Evolutionary conservation across 345 rosid genomes (phyloP).

Genomic region (Trapa incisa): DNA sequence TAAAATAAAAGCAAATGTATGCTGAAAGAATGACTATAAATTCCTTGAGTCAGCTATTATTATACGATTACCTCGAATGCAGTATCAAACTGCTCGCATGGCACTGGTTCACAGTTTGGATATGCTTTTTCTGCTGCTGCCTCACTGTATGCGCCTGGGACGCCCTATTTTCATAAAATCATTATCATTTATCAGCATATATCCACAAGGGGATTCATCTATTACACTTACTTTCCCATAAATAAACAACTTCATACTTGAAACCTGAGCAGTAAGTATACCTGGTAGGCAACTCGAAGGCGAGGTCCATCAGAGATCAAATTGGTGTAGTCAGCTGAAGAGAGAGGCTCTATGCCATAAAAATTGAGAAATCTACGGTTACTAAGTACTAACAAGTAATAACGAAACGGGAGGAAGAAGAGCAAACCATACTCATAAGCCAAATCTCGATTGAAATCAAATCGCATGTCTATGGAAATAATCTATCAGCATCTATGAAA

Average conservation of each 20-base stretch:
- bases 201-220: conserved; percentile 6
- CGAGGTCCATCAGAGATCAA: conserved; percentile 49
- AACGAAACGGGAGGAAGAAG: not conserved
- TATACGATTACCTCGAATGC: conserved; percentile 59
- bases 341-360: conserved; percentile 51
- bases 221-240: not conserved
- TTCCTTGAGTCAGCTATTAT: not conserved
- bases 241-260: not conserved
- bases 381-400: not conserved
- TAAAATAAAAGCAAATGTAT: not conserved
- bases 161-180: conserved; percentile 37
- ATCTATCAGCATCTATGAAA: not conserved
- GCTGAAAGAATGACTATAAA: not conserved
- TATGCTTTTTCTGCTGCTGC: conserved; percentile 93
- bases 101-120: conserved; percentile 91
- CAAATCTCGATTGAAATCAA: not conserved
- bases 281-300: conserved; percentile 97
- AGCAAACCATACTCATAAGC: not conserved
- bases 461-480: not conserved
- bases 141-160: conserved; percentile 87
- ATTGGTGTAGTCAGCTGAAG: conserved; percentile 38
- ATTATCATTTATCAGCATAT: not conserved
- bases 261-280: conserved; percentile 8
- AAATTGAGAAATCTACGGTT: not conserved
- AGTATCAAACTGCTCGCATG: conserved; percentile 89